phyloP scores from a whole-genome alignment of 352 stramenopile species.

The Bremia lactucae region DNA sequence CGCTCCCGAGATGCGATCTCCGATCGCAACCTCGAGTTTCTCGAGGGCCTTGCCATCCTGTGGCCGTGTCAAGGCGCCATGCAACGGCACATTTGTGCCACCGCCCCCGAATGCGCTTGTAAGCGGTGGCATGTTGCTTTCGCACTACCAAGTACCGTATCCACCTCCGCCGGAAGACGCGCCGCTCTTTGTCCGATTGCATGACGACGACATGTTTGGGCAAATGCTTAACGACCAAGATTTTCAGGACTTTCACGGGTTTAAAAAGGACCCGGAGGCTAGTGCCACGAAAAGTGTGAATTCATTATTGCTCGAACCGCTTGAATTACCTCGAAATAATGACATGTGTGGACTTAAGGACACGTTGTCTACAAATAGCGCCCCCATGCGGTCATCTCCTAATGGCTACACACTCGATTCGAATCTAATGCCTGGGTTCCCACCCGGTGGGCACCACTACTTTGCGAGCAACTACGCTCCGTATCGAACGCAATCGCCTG shows the following conservation, averaged over 20 bases:
- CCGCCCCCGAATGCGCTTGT: slow-evolving; percentile 23
- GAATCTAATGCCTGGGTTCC: slow-evolving; percentile 22
- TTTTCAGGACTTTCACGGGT: slow-evolving; percentile 21
- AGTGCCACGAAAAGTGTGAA: slow-evolving; percentile 8
- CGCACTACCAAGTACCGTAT: slow-evolving; percentile 9
- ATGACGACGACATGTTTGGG: slow-evolving; percentile 39
- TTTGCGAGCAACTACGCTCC: slow-evolving; percentile 3
- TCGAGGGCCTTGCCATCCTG: slow-evolving; percentile 9
- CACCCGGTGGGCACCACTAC: slow-evolving; percentile 7
- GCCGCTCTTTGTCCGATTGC: slow-evolving; percentile 16
- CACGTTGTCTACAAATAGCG: slow-evolving; percentile 16
- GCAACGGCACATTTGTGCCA: slow-evolving; percentile 11
- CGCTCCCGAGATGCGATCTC: slow-evolving; percentile 34
- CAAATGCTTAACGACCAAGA: slow-evolving; percentile 40
- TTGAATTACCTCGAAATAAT: slow-evolving; percentile 20
- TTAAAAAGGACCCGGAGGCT: slow-evolving; percentile 10
- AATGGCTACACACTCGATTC: slow-evolving; percentile 13
- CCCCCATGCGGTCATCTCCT: slow-evolving; percentile 2
- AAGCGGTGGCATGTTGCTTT: slow-evolving; percentile 17
- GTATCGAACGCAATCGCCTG: neutral
- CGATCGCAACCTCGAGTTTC: slow-evolving; percentile 10
- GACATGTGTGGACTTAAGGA: slow-evolving; percentile 10
- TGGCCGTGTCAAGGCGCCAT: slow-evolving; percentile 14
- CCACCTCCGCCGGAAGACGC: slow-evolving; percentile 15
- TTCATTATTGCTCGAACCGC: slow-evolving; percentile 25